These are phyloP conservation scores for Tothia fuscella DNA, from an alignment of 2,329 filamentous ascomycete genomes.

Conservation along the genomic window DNA sequence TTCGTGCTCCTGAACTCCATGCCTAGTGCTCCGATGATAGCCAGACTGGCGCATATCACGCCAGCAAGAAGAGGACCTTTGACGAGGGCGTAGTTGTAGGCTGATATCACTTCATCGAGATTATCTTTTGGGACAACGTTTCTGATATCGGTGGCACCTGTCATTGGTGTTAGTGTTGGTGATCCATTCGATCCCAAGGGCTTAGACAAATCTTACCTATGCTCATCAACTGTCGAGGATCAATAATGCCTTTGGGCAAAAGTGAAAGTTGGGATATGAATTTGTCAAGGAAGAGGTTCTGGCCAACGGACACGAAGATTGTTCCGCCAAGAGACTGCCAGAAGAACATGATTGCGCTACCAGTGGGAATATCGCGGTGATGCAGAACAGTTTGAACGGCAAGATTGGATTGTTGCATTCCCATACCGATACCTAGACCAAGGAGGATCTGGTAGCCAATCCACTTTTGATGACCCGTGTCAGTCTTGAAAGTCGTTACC, in stretches of 20 bases:
- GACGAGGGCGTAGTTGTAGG: constrained; percentile 11
- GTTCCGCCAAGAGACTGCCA: constrained; percentile 12
- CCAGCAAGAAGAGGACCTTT: constrained; percentile 6
- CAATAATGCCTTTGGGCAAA: constrained; percentile 2
- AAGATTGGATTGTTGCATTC: constrained; percentile 15
- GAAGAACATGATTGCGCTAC: constrained; percentile 12
- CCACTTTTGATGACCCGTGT: constrained; percentile 19
- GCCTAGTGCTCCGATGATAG: constrained; percentile 10
- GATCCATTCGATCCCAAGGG: too few relatives aligned
- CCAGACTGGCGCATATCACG: constrained; percentile 5
- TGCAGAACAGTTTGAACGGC: constrained; percentile 11
- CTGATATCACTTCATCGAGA: neutral
- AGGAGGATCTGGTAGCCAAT: constrained; percentile 27
- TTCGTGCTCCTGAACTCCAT: constrained; percentile 12
- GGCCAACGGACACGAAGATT: constrained; percentile 12
- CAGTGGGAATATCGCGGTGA: constrained; percentile 11
- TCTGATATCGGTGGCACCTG: constrained; percentile 10
- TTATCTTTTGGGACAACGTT: constrained; percentile 1
- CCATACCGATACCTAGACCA: constrained; percentile 17
- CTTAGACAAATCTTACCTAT: too few relatives aligned
- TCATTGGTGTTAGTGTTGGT: too few relatives aligned
- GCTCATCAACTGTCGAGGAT: neutral
- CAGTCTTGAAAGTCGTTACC: constrained; percentile 22
- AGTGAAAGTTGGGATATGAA: constrained; percentile 3
- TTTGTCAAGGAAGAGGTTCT: constrained; percentile 12